Evolutionary conservation across 169 alveolate genomes (phyloP).

Genomic region (Babesia gibsoni): DNA sequence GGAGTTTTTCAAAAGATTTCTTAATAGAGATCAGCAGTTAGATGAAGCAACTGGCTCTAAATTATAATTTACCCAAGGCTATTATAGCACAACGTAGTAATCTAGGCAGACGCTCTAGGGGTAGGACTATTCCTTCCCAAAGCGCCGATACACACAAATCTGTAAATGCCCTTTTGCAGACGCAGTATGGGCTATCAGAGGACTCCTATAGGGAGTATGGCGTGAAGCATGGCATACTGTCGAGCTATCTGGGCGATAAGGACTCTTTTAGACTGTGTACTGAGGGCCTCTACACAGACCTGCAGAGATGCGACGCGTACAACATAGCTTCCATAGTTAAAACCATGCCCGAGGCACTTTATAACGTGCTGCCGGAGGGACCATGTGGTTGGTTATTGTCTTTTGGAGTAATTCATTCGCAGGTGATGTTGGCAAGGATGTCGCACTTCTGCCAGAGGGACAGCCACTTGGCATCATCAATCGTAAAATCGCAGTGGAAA

Average conservation of each 20-base stretch:
- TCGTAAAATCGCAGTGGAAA: constrained; percentile 52
- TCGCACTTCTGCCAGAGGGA: constrained; percentile 56
- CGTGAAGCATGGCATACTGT: constrained; percentile 44
- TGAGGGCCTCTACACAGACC: constrained; percentile 19
- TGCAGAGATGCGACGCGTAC: constrained; percentile 22
- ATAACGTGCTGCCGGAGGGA: constrained; percentile 55
- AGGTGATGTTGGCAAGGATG: constrained; percentile 61
- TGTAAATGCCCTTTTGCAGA: constrained; percentile 36
- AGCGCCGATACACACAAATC: constrained; percentile 43
- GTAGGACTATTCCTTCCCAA: not conserved
- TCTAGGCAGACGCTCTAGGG: constrained; percentile 32
- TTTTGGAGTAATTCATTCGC: not conserved
- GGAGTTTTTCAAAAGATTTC: too few relatives aligned
- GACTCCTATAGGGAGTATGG: constrained; percentile 62
- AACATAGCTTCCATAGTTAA: constrained; percentile 43
- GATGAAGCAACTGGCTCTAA: constrained; percentile 33
- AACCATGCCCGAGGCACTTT: constrained; percentile 25
- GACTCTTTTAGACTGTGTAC: constrained; percentile 34
- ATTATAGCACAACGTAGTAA: constrained; percentile 9
- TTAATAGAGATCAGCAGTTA: not conserved
- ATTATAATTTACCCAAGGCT: constrained; percentile 34
- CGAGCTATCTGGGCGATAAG: constrained; percentile 41
- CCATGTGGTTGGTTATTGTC: constrained; percentile 38
- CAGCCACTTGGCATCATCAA: constrained; percentile 60
- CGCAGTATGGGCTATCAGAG: constrained; percentile 53